phyloP scores from a whole-genome alignment of 2,329 filamentous ascomycete species.

The Pseudogymnoascus sp. region DNA sequence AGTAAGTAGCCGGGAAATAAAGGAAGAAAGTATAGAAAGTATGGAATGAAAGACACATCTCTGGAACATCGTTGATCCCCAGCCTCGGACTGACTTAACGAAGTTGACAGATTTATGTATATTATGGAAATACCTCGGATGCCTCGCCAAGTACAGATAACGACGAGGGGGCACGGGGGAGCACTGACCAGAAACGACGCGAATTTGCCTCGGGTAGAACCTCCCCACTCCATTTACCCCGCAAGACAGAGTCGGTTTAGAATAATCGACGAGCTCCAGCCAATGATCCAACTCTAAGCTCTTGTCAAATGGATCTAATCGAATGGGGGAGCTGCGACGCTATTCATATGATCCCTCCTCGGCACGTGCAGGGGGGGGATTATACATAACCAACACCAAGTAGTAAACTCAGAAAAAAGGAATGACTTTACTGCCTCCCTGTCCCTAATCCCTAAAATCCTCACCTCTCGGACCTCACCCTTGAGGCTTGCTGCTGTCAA shows the following conservation, averaged over 20 bases:
- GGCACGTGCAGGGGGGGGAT: not conserved
- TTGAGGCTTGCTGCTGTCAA: not conserved
- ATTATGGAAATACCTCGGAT: not conserved
- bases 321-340: not conserved
- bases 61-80: not conserved
- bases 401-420: not conserved
- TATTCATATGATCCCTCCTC: slow-evolving; percentile 1
- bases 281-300: not conserved
- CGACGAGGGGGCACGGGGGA: not conserved
- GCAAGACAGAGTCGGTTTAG: not conserved
- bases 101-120: not conserved
- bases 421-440: not conserved
- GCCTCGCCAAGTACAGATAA: not conserved
- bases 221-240: not conserved
- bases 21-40: not conserved
- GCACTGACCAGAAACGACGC: not conserved
- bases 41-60: not conserved
- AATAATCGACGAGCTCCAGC: not conserved
- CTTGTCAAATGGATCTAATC: not conserved
- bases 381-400: not conserved
- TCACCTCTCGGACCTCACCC: not conserved
- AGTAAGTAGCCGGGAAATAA: not conserved
- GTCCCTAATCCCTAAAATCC: not conserved
- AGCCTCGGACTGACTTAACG: not conserved
- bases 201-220: slow-evolving; percentile 4